These are phyloP conservation scores for Lentinula detonsa DNA, from an alignment of 768 basidiomycete species.

Conservation along the genomic window DNA sequence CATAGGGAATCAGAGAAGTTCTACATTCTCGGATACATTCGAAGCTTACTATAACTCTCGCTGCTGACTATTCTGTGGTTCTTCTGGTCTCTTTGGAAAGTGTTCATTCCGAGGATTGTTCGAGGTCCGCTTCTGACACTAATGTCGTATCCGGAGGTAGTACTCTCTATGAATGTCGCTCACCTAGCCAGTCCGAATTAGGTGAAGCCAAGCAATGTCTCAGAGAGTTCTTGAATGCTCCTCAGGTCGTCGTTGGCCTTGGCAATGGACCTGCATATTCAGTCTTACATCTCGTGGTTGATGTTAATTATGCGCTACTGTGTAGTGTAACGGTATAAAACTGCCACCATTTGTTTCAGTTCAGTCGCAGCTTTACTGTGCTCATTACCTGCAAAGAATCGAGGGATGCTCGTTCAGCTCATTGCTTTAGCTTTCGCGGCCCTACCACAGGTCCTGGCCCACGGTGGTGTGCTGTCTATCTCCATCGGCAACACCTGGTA, in stretches of 20 bases:
- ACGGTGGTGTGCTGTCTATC: constrained; percentile 41
- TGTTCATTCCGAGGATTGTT: neutral
- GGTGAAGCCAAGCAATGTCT: neutral
- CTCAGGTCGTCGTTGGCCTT: neutral
- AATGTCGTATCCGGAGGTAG: neutral
- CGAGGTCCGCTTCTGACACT: neutral
- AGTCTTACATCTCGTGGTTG: neutral
- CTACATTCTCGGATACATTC: neutral
- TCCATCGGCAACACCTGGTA: constrained; percentile 31
- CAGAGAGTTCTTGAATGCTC: neutral
- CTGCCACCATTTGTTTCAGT: too few relatives aligned
- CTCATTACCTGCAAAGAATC: neutral
- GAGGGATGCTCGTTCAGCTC: constrained; percentile 2
- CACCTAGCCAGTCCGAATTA: neutral
- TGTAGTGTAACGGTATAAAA: neutral
- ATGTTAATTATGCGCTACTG: neutral
- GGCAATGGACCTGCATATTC: neutral
- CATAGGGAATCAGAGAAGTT: neutral
- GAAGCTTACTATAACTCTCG: neutral
- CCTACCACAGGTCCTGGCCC: constrained; percentile 28
- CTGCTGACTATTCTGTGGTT: neutral
- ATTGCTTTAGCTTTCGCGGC: constrained; percentile 17
- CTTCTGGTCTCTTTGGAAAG: neutral
- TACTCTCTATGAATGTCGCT: neutral
- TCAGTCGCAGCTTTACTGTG: too few relatives aligned